Conservation (phyloP, 306 rosid species). For the Begonia loranthoides region DNA sequence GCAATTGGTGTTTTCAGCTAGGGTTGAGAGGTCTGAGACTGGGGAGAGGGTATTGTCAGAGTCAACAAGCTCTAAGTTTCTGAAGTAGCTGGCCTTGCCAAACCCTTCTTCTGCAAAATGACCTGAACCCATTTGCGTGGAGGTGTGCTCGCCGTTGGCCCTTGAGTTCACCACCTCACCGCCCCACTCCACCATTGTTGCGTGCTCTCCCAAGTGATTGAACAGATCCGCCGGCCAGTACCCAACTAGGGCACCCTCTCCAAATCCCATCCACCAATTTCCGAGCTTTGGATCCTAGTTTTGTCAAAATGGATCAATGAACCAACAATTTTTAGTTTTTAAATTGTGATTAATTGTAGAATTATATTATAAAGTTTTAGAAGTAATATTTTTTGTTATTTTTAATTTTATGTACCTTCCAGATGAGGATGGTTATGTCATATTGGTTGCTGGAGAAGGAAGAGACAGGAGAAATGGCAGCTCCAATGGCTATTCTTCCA, state of each 20-base stretch:
- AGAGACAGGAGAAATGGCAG: slow-evolving; percentile 84
- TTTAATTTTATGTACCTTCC: slow-evolving; percentile 44
- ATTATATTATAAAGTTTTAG: background rate
- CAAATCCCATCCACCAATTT: slow-evolving; percentile 97
- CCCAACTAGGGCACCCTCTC: slow-evolving; percentile 59
- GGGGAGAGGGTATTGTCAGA: slow-evolving; percentile 61
- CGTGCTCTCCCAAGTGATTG: slow-evolving; percentile 66
- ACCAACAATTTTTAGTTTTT: background rate
- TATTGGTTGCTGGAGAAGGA: slow-evolving; percentile 43
- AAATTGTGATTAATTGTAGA: too few relatives aligned
- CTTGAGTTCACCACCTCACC: slow-evolving; percentile 84
- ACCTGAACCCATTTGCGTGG: slow-evolving; percentile 93
- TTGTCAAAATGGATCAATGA: background rate
- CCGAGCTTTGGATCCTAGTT: slow-evolving; percentile 74
- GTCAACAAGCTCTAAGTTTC: slow-evolving; percentile 82
- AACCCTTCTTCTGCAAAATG: slow-evolving; percentile 71
- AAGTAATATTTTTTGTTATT: background rate
- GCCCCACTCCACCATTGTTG: slow-evolving; percentile 98
- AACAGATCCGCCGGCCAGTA: slow-evolving; percentile 91
- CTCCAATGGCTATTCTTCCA: slow-evolving; percentile 78
- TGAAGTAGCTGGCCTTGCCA: slow-evolving; percentile 81
- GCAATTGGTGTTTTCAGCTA: slow-evolving; percentile 73
- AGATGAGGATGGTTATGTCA: slow-evolving; percentile 71
- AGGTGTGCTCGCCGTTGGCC: slow-evolving; percentile 55
- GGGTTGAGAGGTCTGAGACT: slow-evolving; percentile 38